Percentiles rank a stretch among this genome's conserved stretches.
These are phyloP conservation scores for Botryotinia convoluta DNA, from an alignment of 2,329 filamentous ascomycete species.

Conservation along the genomic window DNA sequence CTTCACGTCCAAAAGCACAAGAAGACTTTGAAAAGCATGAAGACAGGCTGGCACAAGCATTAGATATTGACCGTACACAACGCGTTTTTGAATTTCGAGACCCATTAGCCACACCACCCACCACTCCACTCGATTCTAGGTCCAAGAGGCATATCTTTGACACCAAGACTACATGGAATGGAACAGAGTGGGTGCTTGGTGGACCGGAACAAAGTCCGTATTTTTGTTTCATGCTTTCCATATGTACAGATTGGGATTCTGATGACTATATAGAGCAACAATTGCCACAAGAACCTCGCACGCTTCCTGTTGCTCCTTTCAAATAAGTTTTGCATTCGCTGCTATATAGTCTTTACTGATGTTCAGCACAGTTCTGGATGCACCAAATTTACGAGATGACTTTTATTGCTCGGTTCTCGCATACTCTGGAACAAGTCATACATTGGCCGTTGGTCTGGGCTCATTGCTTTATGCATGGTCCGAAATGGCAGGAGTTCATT, in stretches of 20 bases:
- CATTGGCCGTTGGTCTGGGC: constrained; percentile 79
- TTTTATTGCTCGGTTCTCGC: constrained; percentile 93
- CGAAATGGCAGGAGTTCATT: constrained; percentile 65
- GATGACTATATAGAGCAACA: constrained; percentile 27
- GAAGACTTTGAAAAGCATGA: constrained; percentile 69
- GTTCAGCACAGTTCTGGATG: constrained; percentile 71
- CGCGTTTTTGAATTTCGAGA: constrained; percentile 60
- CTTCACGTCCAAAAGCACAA: constrained; percentile 44
- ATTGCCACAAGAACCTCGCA: constrained; percentile 39
- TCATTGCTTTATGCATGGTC: constrained; percentile 86
- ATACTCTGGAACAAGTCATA: constrained; percentile 72
- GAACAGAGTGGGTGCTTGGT: constrained; percentile 34
- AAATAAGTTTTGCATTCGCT: constrained; percentile 51
- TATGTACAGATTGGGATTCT: constrained; percentile 10
- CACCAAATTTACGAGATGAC: constrained; percentile 84
- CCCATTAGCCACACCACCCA: constrained; percentile 29
- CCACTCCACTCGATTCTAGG: constrained; percentile 35
- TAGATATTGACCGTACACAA: constrained; percentile 71
- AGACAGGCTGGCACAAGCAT: constrained; percentile 71
- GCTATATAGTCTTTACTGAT: constrained; percentile 36
- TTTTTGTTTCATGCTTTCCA: constrained; percentile 2
- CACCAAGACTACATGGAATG: constrained; percentile 39
- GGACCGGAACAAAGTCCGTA: constrained; percentile 29
- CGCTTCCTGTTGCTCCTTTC: constrained; percentile 71
- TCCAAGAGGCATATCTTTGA: neutral